Evolutionary conservation across 73 alveolate genomes (phyloP).

Genomic region (Paramecium biaurelia): DNA sequence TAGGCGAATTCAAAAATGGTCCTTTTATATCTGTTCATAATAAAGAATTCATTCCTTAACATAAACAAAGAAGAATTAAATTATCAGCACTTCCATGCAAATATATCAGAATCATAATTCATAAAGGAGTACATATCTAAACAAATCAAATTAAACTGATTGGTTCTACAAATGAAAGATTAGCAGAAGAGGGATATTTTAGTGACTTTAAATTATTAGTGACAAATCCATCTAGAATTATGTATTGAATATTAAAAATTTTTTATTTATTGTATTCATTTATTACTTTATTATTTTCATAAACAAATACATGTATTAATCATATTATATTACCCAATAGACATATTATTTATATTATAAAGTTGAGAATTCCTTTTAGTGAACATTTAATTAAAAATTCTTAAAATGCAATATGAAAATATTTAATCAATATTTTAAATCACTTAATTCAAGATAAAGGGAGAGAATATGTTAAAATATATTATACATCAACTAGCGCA

Average conservation of each 20-base stretch:
- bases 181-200: slow-evolving; percentile 22
- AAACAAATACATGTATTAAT: no score
- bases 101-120: slow-evolving; percentile 24
- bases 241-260: neutral
- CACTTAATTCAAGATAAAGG: neutral
- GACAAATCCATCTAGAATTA: slow-evolving; percentile 28
- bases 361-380: no score
- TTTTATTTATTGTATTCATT: neutral
- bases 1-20: slow-evolving; percentile 33
- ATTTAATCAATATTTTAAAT: no score
- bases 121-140: slow-evolving; percentile 40
- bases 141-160: neutral
- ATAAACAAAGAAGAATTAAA: neutral
- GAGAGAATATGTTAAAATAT: no score
- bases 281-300: neutral
- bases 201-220: slow-evolving; percentile 33
- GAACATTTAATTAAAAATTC: no score
- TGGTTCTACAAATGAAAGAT: slow-evolving; percentile 14
- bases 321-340: no score
- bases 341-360: no score
- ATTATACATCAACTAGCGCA: neutral
- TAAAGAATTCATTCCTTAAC: neutral
- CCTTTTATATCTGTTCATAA: slow-evolving; percentile 42
- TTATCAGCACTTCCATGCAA: slow-evolving; percentile 36
- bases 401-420: no score